Evolutionary conservation across 2,329 filamentous ascomycete species (phyloP).

Genomic region (Scedosporium minutisporum): DNA sequence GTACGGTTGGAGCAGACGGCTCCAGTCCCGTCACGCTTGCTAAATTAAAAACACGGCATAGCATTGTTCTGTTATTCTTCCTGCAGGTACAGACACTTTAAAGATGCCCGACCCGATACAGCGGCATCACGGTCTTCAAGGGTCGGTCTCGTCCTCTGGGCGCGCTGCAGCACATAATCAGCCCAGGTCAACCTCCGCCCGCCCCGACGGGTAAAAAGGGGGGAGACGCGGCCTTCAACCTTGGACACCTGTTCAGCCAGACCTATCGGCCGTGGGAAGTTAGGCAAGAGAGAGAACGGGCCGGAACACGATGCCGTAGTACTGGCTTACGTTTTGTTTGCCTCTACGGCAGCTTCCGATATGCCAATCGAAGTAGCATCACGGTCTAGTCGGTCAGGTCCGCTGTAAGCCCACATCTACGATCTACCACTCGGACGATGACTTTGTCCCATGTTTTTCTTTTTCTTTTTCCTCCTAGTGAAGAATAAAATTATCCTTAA

Average conservation of each 20-base stretch:
- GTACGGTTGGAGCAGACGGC: neutral
- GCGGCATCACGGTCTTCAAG: neutral
- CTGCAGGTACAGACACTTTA: neutral
- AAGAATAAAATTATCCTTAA: no score
- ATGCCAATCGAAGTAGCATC: no score
- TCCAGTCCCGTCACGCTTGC: neutral
- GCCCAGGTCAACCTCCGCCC: neutral
- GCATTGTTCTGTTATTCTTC: neutral
- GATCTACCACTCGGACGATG: no score
- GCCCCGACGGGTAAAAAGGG: neutral
- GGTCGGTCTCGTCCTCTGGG: neutral
- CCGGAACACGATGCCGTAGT: no score
- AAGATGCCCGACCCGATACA: neutral
- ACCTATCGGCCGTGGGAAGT: no score
- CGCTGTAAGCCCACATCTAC: no score
- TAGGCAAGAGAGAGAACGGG: no score
- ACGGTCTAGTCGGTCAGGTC: no score
- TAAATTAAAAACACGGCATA: slow-evolving; percentile 1
- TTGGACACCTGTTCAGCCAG: neutral
- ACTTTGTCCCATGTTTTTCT: no score
- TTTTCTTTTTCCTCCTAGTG: no score
- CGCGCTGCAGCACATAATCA: neutral
- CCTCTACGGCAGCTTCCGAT: no score
- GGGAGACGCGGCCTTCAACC: neutral
- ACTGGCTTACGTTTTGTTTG: no score